A percentile compares a stretch with the other conserved stretches of the same genome.
These are phyloP conservation scores for Antrodiella citrinella DNA, from an alignment of 768 basidiomycete genomes.

Conservation along the genomic window DNA sequence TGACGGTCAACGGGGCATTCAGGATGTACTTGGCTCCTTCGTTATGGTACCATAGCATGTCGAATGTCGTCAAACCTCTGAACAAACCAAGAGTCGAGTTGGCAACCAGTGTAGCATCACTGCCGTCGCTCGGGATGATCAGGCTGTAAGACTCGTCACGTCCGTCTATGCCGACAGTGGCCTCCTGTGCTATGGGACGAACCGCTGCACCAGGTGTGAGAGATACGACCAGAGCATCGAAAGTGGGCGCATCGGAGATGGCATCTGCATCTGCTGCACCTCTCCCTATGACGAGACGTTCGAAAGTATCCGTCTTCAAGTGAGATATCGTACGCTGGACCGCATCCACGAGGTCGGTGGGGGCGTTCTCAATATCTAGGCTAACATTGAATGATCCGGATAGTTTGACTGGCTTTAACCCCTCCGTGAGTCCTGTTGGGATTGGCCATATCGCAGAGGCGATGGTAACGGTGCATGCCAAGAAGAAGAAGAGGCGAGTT, in stretches of 20 bases:
- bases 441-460: constrained; percentile 25
- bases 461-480: neutral
- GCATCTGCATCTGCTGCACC: constrained; percentile 24
- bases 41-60: constrained; percentile 42
- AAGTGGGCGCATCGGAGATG: constrained; percentile 18
- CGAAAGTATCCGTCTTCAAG: constrained; percentile 28
- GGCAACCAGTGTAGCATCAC: constrained; percentile 30
- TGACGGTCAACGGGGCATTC: constrained; percentile 32
- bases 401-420: constrained; percentile 26
- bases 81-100: constrained; percentile 42
- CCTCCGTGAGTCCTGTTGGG: constrained; percentile 18
- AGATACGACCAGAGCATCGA: constrained; percentile 22
- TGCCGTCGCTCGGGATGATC: constrained; percentile 28
- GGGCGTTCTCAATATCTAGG: constrained; percentile 26
- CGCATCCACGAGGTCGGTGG: constrained; percentile 27
- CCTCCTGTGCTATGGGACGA: constrained; percentile 27
- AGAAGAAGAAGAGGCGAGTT: neutral
- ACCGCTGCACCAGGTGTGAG: constrained; percentile 14
- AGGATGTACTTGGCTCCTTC: constrained; percentile 28
- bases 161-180: constrained; percentile 24
- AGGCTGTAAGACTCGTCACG: constrained; percentile 40
- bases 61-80: constrained; percentile 49
- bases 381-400: constrained; percentile 38
- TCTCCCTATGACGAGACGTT: constrained; percentile 34
- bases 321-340: constrained; percentile 23